Evolutionary conservation across 108 stramenopile species (phyloP).

Genomic region (Nannochloropsis gaditana): DNA sequence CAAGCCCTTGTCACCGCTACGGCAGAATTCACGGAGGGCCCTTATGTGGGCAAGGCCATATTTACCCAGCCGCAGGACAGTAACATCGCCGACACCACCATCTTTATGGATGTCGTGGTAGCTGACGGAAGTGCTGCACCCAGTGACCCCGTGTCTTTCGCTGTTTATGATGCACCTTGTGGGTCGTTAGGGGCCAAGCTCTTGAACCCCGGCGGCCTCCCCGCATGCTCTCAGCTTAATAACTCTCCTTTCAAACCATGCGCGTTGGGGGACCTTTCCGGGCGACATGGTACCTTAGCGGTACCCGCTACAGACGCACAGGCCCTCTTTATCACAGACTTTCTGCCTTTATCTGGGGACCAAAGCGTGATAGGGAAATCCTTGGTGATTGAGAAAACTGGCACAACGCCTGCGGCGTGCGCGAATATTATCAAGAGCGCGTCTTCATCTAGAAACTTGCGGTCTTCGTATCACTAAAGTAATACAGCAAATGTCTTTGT

Average conservation of each 20-base stretch:
- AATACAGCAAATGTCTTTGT: no score
- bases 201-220: neutral
- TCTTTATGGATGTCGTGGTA: neutral
- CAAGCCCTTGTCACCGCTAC: neutral
- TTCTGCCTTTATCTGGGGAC: constrained; percentile 4
- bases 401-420: neutral
- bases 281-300: neutral
- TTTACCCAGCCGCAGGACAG: neutral
- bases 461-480: no score
- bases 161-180: constrained; percentile 8
- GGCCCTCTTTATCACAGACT: neutral
- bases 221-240: neutral
- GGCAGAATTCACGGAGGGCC: neutral
- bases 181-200: neutral
- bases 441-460: no score
- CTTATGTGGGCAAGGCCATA: neutral
- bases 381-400: neutral
- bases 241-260: neutral
- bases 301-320: neutral
- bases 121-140: neutral
- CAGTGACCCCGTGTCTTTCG: neutral
- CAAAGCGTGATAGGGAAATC: neutral
- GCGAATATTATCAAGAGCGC: neutral
- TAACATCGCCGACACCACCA: neutral
- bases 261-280: neutral